A percentile compares a stretch with the other conserved stretches of the same genome.
phyloP scores from a whole-genome alignment of 352 stramenopile genomes.

The Globisporangium perplexum region DNA sequence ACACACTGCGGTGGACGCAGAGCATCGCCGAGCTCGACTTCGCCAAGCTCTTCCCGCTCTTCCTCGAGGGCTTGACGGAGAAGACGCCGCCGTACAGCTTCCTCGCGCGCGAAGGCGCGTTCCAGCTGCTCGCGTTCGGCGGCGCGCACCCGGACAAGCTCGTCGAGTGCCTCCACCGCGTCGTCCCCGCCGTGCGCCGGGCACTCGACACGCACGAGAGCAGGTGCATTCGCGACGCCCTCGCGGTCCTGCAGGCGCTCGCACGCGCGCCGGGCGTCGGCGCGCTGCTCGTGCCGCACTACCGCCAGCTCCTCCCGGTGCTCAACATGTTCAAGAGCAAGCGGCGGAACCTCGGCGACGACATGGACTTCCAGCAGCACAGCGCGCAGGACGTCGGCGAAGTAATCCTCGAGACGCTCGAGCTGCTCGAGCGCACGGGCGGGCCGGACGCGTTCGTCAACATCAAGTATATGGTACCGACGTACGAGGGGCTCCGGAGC shows the following conservation, averaged over 20 bases:
- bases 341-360: slow-evolving; percentile 87
- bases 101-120: slow-evolving; percentile 70
- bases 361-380: slow-evolving; percentile 89
- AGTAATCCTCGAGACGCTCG: slow-evolving; percentile 84
- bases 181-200: slow-evolving; percentile 61
- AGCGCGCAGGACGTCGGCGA: slow-evolving; percentile 75
- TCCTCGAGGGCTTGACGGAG: slow-evolving; percentile 89
- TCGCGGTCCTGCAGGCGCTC: slow-evolving; percentile 61
- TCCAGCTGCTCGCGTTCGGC: slow-evolving; percentile 78
- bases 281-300: slow-evolving; percentile 87
- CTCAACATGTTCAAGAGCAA: slow-evolving; percentile 90
- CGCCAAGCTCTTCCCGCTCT: slow-evolving; percentile 85
- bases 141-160: slow-evolving; percentile 51
- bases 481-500: slow-evolving; percentile 80
- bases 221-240: slow-evolving; percentile 40
- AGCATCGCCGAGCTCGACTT: slow-evolving; percentile 74
- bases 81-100: slow-evolving; percentile 70
- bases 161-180: slow-evolving; percentile 54
- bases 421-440: slow-evolving; percentile 80
- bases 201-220: slow-evolving; percentile 66
- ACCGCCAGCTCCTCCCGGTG: slow-evolving; percentile 86
- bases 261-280: slow-evolving; percentile 55
- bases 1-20: slow-evolving; percentile 52
- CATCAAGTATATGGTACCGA: slow-evolving; percentile 97
- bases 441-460: slow-evolving; percentile 90